phyloP scores from a whole-genome alignment of 2,329 filamentous ascomycete genomes.

The Aspergillus pseudoterreus region DNA sequence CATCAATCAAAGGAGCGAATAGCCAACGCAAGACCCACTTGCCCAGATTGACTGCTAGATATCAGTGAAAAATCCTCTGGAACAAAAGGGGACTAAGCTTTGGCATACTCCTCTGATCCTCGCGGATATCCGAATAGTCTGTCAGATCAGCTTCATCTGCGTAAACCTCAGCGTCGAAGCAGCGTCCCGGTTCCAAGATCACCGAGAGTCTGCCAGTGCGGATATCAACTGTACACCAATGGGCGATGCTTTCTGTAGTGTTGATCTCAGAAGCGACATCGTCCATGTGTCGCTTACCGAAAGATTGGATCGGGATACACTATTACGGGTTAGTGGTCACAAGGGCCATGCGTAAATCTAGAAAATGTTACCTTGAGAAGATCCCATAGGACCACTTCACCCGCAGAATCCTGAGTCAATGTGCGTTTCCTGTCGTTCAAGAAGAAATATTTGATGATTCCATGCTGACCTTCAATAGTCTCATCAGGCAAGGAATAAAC shows the following conservation, averaged over 20 bases:
- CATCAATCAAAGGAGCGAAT: constrained; percentile 83
- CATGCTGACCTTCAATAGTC: constrained; percentile 91
- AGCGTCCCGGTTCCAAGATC: constrained; percentile 88
- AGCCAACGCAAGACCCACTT: constrained; percentile 95
- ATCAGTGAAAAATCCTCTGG: constrained; percentile 1
- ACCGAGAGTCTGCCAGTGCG: constrained; percentile 89
- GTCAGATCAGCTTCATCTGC: constrained; percentile 79
- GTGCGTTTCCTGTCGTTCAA: constrained; percentile 87
- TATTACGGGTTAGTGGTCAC: constrained; percentile 37
- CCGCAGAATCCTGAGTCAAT: constrained; percentile 88
- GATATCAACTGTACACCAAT: constrained; percentile 95
- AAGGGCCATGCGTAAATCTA: constrained; percentile 1
- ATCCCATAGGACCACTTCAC: constrained; percentile 94
- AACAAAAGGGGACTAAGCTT: neutral
- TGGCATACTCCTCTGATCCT: constrained; percentile 83
- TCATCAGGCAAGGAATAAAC: constrained; percentile 68
- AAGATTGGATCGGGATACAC: constrained; percentile 86
- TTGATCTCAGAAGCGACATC: constrained; percentile 86
- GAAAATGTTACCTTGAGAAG: constrained; percentile 66
- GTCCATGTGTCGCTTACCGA: constrained; percentile 89
- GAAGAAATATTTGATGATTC: constrained; percentile 86
- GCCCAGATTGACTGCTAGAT: constrained; percentile 75
- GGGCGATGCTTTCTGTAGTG: constrained; percentile 81
- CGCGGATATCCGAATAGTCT: constrained; percentile 74
- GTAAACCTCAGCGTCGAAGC: constrained; percentile 96